Conservation (phyloP, 257 asterid species). For the Apocynum venetum region DNA sequence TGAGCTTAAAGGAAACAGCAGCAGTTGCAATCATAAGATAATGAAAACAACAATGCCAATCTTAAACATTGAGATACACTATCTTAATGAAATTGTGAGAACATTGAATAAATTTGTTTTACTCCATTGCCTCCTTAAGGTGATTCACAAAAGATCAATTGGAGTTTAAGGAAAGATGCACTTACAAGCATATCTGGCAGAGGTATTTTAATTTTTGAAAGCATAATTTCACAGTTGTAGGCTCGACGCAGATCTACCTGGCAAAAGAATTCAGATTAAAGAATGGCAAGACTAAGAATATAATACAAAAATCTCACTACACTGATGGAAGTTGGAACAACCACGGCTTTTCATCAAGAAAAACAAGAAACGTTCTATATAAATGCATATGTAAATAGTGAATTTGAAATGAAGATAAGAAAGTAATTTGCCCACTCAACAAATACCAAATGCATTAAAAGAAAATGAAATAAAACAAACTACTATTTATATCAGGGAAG, state of each 20-base stretch:
- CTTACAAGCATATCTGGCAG: slow-evolving; percentile 95
- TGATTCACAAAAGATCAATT: neutral
- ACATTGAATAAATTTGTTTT: neutral
- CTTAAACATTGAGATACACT: neutral
- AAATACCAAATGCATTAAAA: neutral
- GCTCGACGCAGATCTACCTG: slow-evolving; percentile 97
- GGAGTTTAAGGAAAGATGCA: slow-evolving; percentile 19
- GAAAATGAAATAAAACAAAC: neutral
- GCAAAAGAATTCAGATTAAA: slow-evolving; percentile 13
- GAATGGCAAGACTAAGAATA: neutral
- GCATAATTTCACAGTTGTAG: slow-evolving; percentile 97
- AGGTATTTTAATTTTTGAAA: slow-evolving; percentile 88
- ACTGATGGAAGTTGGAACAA: neutral
- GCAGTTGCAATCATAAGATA: neutral
- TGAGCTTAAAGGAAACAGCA: neutral
- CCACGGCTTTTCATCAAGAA: neutral
- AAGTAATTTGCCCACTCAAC: neutral
- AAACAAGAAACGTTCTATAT: neutral
- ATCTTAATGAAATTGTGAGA: neutral
- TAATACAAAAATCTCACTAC: neutral
- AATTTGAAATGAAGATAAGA: neutral
- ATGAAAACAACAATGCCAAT: neutral
- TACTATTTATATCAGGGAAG: neutral
- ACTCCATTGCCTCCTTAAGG: neutral
- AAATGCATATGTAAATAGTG: too few relatives aligned